A percentile compares a stretch with the other conserved stretches of the same genome.
These are phyloP conservation scores for Domatiomyces catenatus DNA, from an alignment of 2,329 filamentous ascomycete genomes.

Conservation along the genomic window DNA sequence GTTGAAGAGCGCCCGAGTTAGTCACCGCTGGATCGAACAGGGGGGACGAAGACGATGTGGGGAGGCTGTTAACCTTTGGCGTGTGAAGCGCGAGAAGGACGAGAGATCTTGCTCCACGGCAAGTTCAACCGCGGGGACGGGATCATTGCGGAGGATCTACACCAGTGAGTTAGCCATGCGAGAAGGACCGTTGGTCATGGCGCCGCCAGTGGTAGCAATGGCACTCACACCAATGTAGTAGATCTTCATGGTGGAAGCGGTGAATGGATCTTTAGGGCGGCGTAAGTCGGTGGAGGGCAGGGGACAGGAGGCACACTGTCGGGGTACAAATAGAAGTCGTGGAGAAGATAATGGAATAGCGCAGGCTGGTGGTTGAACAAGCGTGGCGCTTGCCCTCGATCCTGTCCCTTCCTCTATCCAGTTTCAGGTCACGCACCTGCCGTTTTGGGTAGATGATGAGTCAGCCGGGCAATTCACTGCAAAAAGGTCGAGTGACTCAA, in stretches of 20 bases:
- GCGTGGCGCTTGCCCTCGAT: not conserved
- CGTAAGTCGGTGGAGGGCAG: not conserved
- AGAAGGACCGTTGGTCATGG: too few relatives aligned
- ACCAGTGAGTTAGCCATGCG: not conserved
- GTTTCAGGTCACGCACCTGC: not conserved
- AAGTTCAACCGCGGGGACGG: slow-evolving; percentile 61
- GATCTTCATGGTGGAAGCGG: slow-evolving; percentile 19
- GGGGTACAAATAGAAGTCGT: not conserved
- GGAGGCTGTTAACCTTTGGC: slow-evolving; percentile 43
- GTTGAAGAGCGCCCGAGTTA: slow-evolving; percentile 4
- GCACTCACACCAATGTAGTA: slow-evolving; percentile 21
- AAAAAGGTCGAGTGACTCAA: too few relatives aligned
- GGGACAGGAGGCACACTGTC: not conserved
- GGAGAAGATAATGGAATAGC: not conserved
- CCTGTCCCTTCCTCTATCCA: not conserved
- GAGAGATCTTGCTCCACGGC: slow-evolving; percentile 61
- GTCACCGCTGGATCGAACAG: not conserved
- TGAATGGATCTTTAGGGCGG: not conserved
- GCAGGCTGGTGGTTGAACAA: not conserved
- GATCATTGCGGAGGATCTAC: slow-evolving; percentile 68
- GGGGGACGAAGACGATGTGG: not conserved
- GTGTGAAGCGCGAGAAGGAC: slow-evolving; percentile 67
- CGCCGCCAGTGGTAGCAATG: not conserved
- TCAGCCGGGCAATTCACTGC: too few relatives aligned
- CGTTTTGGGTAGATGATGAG: too few relatives aligned